Evolutionary conservation across 805 yeast genomes (phyloP), one percentile per base, ranked within the genome.

Genomic region (Hemisphaericaspora nanyangensis): DNA sequence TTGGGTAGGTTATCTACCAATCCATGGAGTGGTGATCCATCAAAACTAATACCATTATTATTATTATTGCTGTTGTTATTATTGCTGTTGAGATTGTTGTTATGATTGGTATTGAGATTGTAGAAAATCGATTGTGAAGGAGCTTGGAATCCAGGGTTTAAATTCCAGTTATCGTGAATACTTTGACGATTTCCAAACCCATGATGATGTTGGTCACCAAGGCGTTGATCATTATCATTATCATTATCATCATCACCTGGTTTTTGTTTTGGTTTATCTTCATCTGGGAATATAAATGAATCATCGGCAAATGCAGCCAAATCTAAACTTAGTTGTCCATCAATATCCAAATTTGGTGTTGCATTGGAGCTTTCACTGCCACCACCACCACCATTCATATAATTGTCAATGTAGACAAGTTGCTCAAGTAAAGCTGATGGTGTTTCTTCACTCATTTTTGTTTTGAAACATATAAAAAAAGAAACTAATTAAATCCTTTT

Each of bases 221-320:
- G 12, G 24, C 27, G 30, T 20, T 27, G 15, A n/a, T 24, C 20
- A 10, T n/a, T 5, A 29, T 44, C 38, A 20, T 37, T 31, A 31
- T 38, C 37, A 22, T 42, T 43, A 16, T 33, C 32, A 13, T 37
- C 47, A 17, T 50, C 44, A 16, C 36, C 40, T 16, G 44, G 39
- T 16, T 47, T 44, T 43, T 43, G 63, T 30, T 56, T 70, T 1
- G 82, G 82, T 54, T 83, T 36, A 26, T 84, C 91, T 52, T 85
- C 93, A 54, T 85, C 93, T 1, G 91, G 88, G 54, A 85, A 85
- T 2, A 85, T 75, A 48, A 85, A 85, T 2, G 86, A 74, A 43
- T 83, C 90, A 50, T 84, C 90, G 0, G 90, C 91, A 70, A 85
- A 85, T 1, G 89, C 90, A 13, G 87, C 85, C 46, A 85, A 69